Percentiles rank a stretch among this genome's conserved stretches.
phyloP scores from a whole-genome alignment of 495 filamentous ascomycete species.

The Apodospora peruviana region DNA sequence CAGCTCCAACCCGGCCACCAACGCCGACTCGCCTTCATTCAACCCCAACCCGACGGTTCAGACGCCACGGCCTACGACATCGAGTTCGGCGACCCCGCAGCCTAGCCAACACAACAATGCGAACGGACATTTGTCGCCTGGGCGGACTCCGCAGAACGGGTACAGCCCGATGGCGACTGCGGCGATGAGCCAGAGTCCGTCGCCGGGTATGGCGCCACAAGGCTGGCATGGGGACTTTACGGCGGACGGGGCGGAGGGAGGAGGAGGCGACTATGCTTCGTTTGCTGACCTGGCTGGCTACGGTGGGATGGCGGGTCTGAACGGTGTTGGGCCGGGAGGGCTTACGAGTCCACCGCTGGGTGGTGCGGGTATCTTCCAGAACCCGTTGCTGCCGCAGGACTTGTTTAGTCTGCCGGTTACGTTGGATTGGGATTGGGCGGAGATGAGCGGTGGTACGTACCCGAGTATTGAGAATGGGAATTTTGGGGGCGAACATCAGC shows the following conservation, averaged over 20 bases:
- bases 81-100: slow-evolving; percentile 32
- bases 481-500: slow-evolving; percentile 13
- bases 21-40: slow-evolving; percentile 24
- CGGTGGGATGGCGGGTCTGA: slow-evolving; percentile 8
- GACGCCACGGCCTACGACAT: slow-evolving; percentile 25
- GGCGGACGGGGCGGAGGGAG: slow-evolving; percentile 8
- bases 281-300: slow-evolving; percentile 47
- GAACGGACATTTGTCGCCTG: slow-evolving; percentile 34
- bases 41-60: slow-evolving; percentile 26
- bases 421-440: slow-evolving; percentile 97
- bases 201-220: slow-evolving; percentile 24
- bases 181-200: slow-evolving; percentile 23
- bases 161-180: slow-evolving; percentile 33
- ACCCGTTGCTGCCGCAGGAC: slow-evolving; percentile 94
- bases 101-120: slow-evolving; percentile 20
- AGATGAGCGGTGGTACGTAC: slow-evolving; percentile 61
- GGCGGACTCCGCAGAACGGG: slow-evolving; percentile 21
- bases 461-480: slow-evolving; percentile 49
- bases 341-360: slow-evolving; percentile 34
- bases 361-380: slow-evolving; percentile 47
- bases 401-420: slow-evolving; percentile 95
- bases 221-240: slow-evolving; percentile 27
- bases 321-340: slow-evolving; percentile 20
- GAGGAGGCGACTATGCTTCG: slow-evolving; percentile 31
- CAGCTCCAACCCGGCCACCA: slow-evolving; percentile 14